Evolutionary conservation across 2,329 filamentous ascomycete species (phyloP), one percentile per base, ranked within the genome.

Genomic region (Sporothrix globosa): DNA sequence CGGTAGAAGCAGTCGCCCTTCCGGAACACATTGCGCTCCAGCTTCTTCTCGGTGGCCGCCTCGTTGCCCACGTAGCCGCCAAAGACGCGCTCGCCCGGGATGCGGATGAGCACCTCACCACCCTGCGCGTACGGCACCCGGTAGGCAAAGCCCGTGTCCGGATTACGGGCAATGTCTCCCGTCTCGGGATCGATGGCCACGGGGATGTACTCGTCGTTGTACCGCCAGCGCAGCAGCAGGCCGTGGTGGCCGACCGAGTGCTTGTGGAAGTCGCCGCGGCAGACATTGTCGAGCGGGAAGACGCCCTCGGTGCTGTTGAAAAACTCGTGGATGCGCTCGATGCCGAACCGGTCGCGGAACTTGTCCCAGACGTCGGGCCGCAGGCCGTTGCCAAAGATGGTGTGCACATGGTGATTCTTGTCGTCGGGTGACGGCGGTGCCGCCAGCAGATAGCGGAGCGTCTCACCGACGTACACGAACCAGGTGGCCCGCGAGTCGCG

Each of bases 391-490:
- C 89, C 89, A 75, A 85, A 89, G 80, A 90, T 89, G 67, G 82
- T 80, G 71, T 83, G 83, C 13, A 91, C 82, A 4, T 80, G 81
- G 79, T 91, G 89, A 17, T 85, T 80, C 72, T 80, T 83, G 77
- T 91, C 89, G 7, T 87, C 82, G 0, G 87, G 83, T n/a, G 85
- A 86, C 0, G 87, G 86, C 1, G 91, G 90, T 1, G 86, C 86
- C 0, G 90, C 88, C 14, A 93, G 84, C 0, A 94, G 83, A 74
- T 93, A 94, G 0, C 91, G 86, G 7, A 91, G 86, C 0, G 90
- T 92, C 77, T 94, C 91, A 75, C 91, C 91, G 2, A 94, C 91
- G 76, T 94, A 94, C 21, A 91, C 87, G 74, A 93, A 91, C 75
- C 87, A 86, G 0, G 90, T 93, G 0, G 91, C 87, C 17, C 85